Evolutionary conservation across 257 asterid genomes (phyloP).

Genomic region (Nicotiana knightiana): DNA sequence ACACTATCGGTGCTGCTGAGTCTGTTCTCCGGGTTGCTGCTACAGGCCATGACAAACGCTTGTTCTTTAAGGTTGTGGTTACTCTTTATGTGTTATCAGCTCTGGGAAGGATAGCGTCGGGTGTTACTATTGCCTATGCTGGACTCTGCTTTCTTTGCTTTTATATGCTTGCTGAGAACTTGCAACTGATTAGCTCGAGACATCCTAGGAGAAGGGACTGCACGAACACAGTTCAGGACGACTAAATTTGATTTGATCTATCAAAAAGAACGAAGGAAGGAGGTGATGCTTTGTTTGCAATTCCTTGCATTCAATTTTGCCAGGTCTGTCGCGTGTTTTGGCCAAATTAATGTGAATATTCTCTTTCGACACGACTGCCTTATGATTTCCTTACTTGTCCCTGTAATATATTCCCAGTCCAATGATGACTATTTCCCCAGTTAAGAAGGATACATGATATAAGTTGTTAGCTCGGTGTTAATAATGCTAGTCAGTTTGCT

Average conservation of each 20-base stretch:
- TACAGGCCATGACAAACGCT: slow-evolving; percentile 94
- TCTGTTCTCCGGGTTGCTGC: slow-evolving; percentile 98
- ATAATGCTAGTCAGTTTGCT: neutral
- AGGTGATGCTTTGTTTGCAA: neutral
- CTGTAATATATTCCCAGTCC: neutral
- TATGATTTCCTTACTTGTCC: neutral
- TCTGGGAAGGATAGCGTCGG: slow-evolving; percentile 71
- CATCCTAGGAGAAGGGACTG: slow-evolving; percentile 45
- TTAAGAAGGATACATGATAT: neutral
- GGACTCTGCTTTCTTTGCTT: slow-evolving; percentile 84
- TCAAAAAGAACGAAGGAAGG: neutral
- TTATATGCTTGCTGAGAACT: slow-evolving; percentile 53
- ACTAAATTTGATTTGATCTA: neutral
- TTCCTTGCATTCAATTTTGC: neutral
- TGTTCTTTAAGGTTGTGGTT: slow-evolving; percentile 79
- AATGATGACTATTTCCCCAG: neutral
- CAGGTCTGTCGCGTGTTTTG: neutral
- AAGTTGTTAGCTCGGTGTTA: neutral
- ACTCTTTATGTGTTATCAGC: slow-evolving; percentile 72
- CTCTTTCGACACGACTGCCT: neutral
- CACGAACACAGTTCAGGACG: slow-evolving; percentile 36
- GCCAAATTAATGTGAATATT: neutral
- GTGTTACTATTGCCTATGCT: slow-evolving; percentile 78
- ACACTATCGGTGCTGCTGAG: slow-evolving; percentile 96
- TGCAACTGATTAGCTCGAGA: slow-evolving; percentile 35